A percentile compares a stretch with the other conserved stretches of the same genome.
Evolutionary conservation across 1,139 yeast species (phyloP).

Genomic region (Pichia sp.): DNA sequence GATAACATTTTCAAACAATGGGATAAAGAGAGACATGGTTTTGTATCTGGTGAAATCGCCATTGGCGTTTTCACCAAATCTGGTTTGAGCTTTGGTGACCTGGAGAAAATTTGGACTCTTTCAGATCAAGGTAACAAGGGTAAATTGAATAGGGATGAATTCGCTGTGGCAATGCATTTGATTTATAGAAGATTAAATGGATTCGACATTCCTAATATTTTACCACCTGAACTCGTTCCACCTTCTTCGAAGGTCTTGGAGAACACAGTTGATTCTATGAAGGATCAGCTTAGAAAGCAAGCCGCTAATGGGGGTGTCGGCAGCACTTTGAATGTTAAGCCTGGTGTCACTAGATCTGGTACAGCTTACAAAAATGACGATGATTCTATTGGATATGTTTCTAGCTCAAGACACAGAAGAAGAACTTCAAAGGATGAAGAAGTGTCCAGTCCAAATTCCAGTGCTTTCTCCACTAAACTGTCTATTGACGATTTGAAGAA

Average conservation of each 20-base stretch:
- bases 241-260: slow-evolving; percentile 65
- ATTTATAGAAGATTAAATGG: slow-evolving; percentile 72
- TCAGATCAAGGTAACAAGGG: slow-evolving; percentile 68
- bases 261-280: slow-evolving; percentile 44
- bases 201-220: slow-evolving; percentile 58
- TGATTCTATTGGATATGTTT: slow-evolving; percentile 52
- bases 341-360: slow-evolving; percentile 33
- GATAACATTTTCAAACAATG: slow-evolving; percentile 86
- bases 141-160: slow-evolving; percentile 67
- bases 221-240: slow-evolving; percentile 71
- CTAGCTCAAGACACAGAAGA: slow-evolving; percentile 57
- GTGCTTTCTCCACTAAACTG: slow-evolving; percentile 17
- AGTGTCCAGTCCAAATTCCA: neutral
- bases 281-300: slow-evolving; percentile 33
- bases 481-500: slow-evolving; percentile 51
- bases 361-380: slow-evolving; percentile 68
- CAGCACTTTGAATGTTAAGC: slow-evolving; percentile 12
- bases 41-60: slow-evolving; percentile 73
- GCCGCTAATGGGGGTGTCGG: slow-evolving; percentile 17
- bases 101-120: slow-evolving; percentile 86
- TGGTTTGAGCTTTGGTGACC: slow-evolving; percentile 76
- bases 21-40: slow-evolving; percentile 66
- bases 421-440: slow-evolving; percentile 6
- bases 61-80: slow-evolving; percentile 85
- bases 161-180: slow-evolving; percentile 78